Evolutionary conservation across 306 rosid species (phyloP).

Genomic region (Lathyrus sativus): DNA sequence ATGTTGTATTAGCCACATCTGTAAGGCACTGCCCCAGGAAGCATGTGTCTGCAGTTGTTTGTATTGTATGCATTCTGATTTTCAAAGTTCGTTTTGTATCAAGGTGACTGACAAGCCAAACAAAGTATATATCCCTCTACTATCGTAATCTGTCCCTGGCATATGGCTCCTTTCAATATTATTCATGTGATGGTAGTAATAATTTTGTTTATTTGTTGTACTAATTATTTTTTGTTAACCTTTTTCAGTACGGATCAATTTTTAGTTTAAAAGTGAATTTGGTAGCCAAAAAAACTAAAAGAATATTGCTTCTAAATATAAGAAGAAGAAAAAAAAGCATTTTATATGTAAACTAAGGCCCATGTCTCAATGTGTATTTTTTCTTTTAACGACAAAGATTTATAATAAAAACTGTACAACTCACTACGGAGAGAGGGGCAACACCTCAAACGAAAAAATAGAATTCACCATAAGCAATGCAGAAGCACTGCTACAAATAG

Average conservation of each 20-base stretch:
- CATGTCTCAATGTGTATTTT: not conserved
- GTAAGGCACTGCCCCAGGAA: conserved; percentile 30
- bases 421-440: not conserved
- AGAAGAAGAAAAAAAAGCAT: not conserved
- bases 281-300: not conserved
- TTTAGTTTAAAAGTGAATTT: conserved; percentile 3
- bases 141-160: not conserved
- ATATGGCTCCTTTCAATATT: not conserved
- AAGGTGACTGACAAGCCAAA: too few relatives aligned
- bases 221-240: conserved; percentile 1
- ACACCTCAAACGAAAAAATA: conserved; percentile 1
- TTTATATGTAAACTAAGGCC: not conserved
- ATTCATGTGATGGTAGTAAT: not conserved
- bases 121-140: too few relatives aligned
- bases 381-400: not conserved
- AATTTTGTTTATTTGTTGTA: not conserved
- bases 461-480: not conserved
- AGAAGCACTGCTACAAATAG: not conserved
- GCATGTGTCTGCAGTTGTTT: conserved; percentile 22
- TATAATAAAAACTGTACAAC: not conserved
- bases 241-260: not conserved
- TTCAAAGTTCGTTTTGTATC: too few relatives aligned
- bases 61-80: too few relatives aligned
- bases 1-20: conserved; percentile 33
- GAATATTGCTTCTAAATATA: conserved; percentile 3